Base-by-base conservation (phyloP, 805 yeast species). In the Isabelozyma pseudorhagii region DNA sequence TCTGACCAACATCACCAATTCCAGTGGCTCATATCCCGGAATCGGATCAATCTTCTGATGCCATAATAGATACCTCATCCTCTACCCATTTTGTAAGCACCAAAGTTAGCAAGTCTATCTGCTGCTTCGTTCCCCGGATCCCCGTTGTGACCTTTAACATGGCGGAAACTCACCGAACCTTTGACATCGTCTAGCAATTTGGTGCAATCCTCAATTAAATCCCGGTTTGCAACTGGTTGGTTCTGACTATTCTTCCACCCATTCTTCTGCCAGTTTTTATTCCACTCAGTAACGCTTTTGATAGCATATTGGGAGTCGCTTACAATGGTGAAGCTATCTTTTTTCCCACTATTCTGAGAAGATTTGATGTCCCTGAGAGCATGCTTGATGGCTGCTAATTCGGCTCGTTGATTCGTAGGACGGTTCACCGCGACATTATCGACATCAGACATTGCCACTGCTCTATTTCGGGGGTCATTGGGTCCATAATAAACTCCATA, bases 351-450 rank as follows among this genome's bases (percentile, higher is more conserved):
- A 9, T 52, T 45, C 3, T 59, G 55, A 21, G 73, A 78, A 1
- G 51, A 27, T 1, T 54, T 44, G 14, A 84, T 73, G 6, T 59
- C 55, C 5, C 62, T 61, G 50, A 87, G 60, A 0, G 94, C 96
- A 34, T 72, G 72, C 5, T 68, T 60, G 15, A 87, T 75, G 0
- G 96, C 97, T 11, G 70, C 63, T 9, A 91, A 75, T 65, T 92
- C 97, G 1, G 96, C 94, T 40, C 89, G 68, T 55, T 88, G 91
- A 57, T 90, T 91, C 1, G 96, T 89, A 34, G 84, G 90, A 36
- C 41, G 53, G 10, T 41, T 52, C 8, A 28, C 44, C 1, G 51
- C 18, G 8, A 58, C 53, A 40, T 54, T 48, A 36, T 64, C 66
- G 27, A 64, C 64, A 8, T 47, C 50, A 3, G 59, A 59, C 25